phyloP scores from a whole-genome alignment of 176 grass and related monocot species.

The Microstegium vimineum region DNA sequence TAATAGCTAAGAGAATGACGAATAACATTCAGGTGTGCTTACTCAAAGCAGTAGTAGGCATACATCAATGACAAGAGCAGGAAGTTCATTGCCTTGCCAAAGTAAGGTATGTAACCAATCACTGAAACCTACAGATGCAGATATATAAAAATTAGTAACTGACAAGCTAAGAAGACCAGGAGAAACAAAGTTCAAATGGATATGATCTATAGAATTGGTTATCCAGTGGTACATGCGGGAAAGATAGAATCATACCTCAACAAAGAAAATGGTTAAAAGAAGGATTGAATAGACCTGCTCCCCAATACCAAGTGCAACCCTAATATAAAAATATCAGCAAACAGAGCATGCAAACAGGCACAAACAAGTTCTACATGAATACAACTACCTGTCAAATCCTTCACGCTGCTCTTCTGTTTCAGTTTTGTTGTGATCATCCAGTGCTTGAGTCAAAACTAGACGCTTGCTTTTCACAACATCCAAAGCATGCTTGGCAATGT shows the following conservation, averaged over 20 bases:
- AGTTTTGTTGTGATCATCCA: conserved; percentile 31
- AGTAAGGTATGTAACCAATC: conserved; percentile 74
- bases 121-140: conserved; percentile 55
- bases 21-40: conserved; percentile 29
- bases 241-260: conserved; percentile 71
- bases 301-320: conserved; percentile 78
- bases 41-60: conserved; percentile 99
- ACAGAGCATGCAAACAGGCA: conserved; percentile 2
- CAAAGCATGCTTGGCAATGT: conserved; percentile 94
- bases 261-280: conserved; percentile 83
- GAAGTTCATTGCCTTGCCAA: conserved; percentile 84
- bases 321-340: conserved; percentile 37
- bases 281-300: conserved; percentile 91
- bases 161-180: background rate
- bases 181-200: background rate
- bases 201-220: background rate
- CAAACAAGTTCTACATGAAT: conserved; percentile 13
- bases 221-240: background rate
- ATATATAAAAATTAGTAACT: conserved; percentile 7
- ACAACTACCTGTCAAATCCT: conserved; percentile 79
- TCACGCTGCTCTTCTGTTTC: conserved; percentile 44
- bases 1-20: background rate
- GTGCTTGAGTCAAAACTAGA: conserved; percentile 26
- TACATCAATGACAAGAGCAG: conserved; percentile 94
- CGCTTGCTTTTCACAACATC: conserved; percentile 68